Percentiles rank a stretch among this genome's conserved stretches.
These are phyloP conservation scores for Aspergillus brasiliensis DNA, from an alignment of 2,329 filamentous ascomycete genomes.

Conservation along the genomic window DNA sequence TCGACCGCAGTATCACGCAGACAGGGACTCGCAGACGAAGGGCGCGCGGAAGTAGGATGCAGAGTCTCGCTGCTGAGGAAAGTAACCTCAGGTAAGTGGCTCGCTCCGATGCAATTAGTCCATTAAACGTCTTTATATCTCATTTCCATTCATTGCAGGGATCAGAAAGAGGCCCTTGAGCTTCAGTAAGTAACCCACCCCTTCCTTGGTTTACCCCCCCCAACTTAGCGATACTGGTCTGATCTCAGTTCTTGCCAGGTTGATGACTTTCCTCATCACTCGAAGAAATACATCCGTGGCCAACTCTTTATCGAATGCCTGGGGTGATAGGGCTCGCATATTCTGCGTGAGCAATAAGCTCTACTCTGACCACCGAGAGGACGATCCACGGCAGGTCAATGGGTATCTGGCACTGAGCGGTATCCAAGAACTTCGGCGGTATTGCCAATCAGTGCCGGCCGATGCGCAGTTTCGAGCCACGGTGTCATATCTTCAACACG, in stretches of 20 bases:
- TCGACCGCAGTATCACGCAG: neutral
- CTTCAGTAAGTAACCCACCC: conserved; percentile 4
- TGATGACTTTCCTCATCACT: conserved; percentile 4
- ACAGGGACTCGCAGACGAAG: conserved; percentile 1
- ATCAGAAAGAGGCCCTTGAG: conserved; percentile 7
- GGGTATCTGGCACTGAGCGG: conserved; percentile 23
- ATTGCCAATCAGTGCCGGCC: conserved; percentile 25
- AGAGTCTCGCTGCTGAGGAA: conserved; percentile 2
- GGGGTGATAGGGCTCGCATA: conserved; percentile 2
- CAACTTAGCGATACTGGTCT: neutral
- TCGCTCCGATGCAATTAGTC: neutral
- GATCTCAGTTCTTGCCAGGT: neutral
- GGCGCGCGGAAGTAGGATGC: neutral
- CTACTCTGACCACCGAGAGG: conserved; percentile 14
- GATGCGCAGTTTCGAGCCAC: conserved; percentile 18
- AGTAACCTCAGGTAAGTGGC: neutral
- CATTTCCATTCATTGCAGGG: neutral
- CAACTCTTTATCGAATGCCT: neutral
- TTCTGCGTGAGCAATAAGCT: conserved; percentile 27
- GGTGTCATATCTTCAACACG: conserved; percentile 14
- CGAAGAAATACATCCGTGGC: conserved; percentile 9
- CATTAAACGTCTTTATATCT: too few relatives aligned
- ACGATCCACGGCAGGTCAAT: neutral
- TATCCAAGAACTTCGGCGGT: conserved; percentile 22
- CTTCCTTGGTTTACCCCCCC: too few relatives aligned